Evolutionary conservation across 768 basidiomycete species (phyloP), one percentile per base, ranked within the genome.

Genomic region (Lactifluus piperatus): DNA sequence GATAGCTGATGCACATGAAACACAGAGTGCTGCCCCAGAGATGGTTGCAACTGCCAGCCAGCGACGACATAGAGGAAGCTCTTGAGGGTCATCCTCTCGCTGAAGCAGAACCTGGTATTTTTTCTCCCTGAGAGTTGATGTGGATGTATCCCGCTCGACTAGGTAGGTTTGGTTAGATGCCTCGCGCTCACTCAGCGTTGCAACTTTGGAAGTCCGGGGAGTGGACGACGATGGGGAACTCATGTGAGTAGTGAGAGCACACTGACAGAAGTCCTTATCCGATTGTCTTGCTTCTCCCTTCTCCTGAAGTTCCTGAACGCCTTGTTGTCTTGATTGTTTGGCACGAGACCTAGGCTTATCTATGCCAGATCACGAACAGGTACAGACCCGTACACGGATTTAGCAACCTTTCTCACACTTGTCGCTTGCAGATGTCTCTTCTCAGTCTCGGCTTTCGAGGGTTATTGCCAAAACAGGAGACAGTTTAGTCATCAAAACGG

Each of bases 81-180:
- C 43, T 22, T 56, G 54, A 18, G 62, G 57, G n/a, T 67, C 61
- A 36, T 69, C 62, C 24, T 60, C 52, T 37, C 64, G 48, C 51
- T 57, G 63, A 3, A 53, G 30, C 34, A 24, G 46, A 32, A 56
- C 55, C 29, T 56, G 43, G 34, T 53, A 37, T 27, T 16, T 45
- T 24, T 46, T 37, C 32, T 52, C 57, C 16, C 10, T 29, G 24
- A 14, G 27, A n/a, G n/a, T n/a, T 14, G 30, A 20, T 24, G 22
- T 8, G 3, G 26, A 16, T 24, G 14, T 8, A 13, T 30, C 26
- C 1, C 36, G n/a, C 29, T 58, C 44, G 20, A 24, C 14, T 10
- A 0, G 10, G 36, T 3, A 27, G n/a, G 14, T 14, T 32, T 30
- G 22, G n/a, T 48, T 4, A 18, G n/a, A 47, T 2, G 7, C 34